Evolutionary conservation across 805 yeast species (phyloP), one percentile per base, ranked within the genome.

Genomic region (Yarrowia sp.): DNA sequence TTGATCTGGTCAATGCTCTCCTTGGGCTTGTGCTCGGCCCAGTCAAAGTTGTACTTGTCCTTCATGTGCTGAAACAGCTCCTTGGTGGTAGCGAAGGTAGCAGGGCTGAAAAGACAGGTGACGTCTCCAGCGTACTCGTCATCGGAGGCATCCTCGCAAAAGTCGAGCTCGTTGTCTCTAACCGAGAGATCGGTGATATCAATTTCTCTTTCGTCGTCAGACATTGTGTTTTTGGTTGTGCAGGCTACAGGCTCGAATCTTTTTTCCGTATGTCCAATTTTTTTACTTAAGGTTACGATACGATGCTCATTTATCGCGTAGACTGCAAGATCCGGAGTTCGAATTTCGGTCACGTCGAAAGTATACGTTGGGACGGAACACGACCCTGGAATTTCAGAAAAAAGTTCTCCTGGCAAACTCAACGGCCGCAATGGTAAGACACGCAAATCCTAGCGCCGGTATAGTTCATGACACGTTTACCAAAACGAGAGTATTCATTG

Each of bases 1-100:
- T 70, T 71, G 48, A 71, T 63, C 64, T 71, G 68, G n/a, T 69
- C 71, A 57, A 66, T 71, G 48, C 68, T 69, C 28, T 72, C 73
- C 42, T 58, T 64, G 39, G 43, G 67, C 65, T 28, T 67, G 61
- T 36, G 61, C 65, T 45, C 57, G 43, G 15, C 61, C 55, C 50
- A 70, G 55, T 71, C 73, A 65, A 71, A 70, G 18, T 65, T 64
- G 53, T 70, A 69, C 32, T 67, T 67, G 14, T 22, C 63, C 51
- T 65, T 66, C 45, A 68, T 61, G 43, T 71, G 72, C 11, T 42
- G 64, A 63, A 68, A 71, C 22, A 71, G 66, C n/a, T 61, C 66
- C n/a, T 66, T 65, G 9, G 69, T 66, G 41, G 65, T 47, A 22
- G 66, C 65, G 28, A 66, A 63, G 28, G 67, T 64, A 15, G 64